Evolutionary conservation across 2,329 filamentous ascomycete species (phyloP).

Genomic region (Ophiognomonia clavigignenti-juglandacearum): DNA sequence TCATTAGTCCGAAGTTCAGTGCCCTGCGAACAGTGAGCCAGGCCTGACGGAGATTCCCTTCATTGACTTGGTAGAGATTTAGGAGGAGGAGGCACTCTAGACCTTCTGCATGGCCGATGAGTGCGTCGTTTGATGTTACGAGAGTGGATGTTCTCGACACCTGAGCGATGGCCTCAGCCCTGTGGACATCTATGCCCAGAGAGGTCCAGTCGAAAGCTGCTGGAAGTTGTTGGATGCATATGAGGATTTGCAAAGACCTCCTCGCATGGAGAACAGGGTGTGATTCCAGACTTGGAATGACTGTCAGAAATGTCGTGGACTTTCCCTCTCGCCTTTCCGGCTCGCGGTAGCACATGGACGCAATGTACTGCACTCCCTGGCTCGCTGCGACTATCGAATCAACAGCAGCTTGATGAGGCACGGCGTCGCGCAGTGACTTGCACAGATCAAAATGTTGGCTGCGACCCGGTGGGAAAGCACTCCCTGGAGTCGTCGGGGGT

Average conservation of each 20-base stretch:
- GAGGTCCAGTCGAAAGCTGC: conserved; percentile 24
- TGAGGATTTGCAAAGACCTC: conserved; percentile 39
- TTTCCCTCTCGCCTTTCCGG: conserved; percentile 28
- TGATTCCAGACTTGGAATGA: conserved; percentile 28
- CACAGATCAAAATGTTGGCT: conserved; percentile 27
- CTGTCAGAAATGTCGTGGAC: conserved; percentile 18
- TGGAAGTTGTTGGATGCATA: conserved; percentile 41
- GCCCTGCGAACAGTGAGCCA: conserved; percentile 49
- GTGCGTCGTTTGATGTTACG: conserved; percentile 46
- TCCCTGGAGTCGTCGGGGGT: not conserved
- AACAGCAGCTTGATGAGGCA: conserved; percentile 31
- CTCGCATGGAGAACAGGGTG: conserved; percentile 46
- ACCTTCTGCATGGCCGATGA: conserved; percentile 47
- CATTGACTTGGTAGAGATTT: conserved; percentile 44
- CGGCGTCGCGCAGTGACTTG: conserved; percentile 25
- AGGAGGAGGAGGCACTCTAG: conserved; percentile 47
- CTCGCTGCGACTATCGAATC: conserved; percentile 25
- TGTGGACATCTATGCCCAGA: conserved; percentile 22
- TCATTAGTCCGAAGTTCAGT: conserved; percentile 45
- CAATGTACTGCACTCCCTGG: conserved; percentile 24
- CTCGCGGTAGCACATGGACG: conserved; percentile 26
- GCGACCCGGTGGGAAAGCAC: conserved; percentile 18
- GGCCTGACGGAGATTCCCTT: conserved; percentile 47
- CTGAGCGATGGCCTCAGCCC: conserved; percentile 25
- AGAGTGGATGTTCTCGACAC: conserved; percentile 29